These are phyloP conservation scores for Solanum hybrid DNA, from an alignment of 305 asterid genomes.

Conservation along the genomic window DNA sequence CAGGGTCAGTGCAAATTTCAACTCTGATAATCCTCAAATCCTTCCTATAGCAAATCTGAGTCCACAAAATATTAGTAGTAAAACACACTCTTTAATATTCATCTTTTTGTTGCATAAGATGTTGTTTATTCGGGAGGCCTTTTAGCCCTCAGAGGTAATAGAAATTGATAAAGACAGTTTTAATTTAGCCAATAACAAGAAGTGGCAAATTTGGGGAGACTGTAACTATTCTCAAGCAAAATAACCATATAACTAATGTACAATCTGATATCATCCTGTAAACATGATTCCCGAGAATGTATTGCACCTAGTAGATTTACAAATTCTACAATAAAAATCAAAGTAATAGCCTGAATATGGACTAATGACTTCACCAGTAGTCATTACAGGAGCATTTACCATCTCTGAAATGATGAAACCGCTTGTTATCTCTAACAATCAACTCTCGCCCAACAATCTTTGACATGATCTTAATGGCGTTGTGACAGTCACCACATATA, in stretches of 20 bases:
- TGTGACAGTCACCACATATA: neutral
- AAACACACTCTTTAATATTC: neutral
- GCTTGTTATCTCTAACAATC: neutral
- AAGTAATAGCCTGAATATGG: neutral
- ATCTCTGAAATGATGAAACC: neutral
- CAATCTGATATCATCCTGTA: neutral
- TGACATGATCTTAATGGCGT: neutral
- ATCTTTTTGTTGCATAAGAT: neutral
- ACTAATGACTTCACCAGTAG: neutral
- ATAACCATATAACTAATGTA: neutral
- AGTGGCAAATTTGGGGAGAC: neutral
- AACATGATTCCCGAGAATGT: neutral
- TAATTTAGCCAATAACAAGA: neutral
- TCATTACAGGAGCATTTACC: neutral
- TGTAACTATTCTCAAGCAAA: neutral
- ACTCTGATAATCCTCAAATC: neutral
- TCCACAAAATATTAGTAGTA: neutral
- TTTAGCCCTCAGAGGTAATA: neutral
- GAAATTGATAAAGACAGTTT: neutral
- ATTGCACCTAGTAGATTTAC: neutral
- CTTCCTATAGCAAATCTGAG: neutral
- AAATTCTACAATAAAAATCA: neutral
- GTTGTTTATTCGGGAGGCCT: neutral
- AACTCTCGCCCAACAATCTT: neutral
- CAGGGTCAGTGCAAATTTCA: neutral